phyloP scores from a whole-genome alignment of 805 yeast species.

The Saccharomycopsis sp. region DNA sequence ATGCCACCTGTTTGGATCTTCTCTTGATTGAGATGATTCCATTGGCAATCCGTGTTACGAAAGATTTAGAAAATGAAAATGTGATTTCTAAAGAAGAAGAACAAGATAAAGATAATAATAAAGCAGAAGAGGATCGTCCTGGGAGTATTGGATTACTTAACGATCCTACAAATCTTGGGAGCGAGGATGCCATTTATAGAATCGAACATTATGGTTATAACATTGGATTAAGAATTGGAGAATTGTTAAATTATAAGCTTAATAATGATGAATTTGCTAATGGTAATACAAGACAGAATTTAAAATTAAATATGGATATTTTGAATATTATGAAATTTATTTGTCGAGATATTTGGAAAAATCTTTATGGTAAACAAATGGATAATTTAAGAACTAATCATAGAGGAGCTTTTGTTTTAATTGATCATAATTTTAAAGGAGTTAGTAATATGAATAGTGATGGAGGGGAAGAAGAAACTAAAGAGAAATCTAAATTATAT shows the following conservation, averaged over 20 bases:
- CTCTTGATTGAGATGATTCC: slow-evolving; percentile 74
- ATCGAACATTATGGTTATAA: slow-evolving; percentile 64
- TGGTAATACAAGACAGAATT: slow-evolving; percentile 25
- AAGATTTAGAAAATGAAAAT: slow-evolving; percentile 28
- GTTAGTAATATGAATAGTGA: slow-evolving; percentile 41
- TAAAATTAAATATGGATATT: slow-evolving; percentile 45
- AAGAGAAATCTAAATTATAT: slow-evolving; percentile 35
- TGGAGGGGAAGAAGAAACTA: slow-evolving; percentile 33
- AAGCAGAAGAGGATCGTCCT: slow-evolving; percentile 19
- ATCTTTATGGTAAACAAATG: slow-evolving; percentile 73
- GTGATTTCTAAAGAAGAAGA: slow-evolving; percentile 15
- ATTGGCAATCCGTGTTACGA: slow-evolving; percentile 51
- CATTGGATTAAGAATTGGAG: slow-evolving; percentile 51
- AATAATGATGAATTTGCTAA: slow-evolving; percentile 37
- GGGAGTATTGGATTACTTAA: slow-evolving; percentile 22
- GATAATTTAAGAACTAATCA: slow-evolving; percentile 91
- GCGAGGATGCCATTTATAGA: slow-evolving; percentile 45
- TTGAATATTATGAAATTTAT: slow-evolving; percentile 84
- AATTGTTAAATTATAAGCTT: slow-evolving; percentile 24
- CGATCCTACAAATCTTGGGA: slow-evolving; percentile 26
- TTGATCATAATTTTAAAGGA: slow-evolving; percentile 54
- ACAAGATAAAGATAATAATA: slow-evolving; percentile 19
- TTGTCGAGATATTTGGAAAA: slow-evolving; percentile 86
- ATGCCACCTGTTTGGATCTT: slow-evolving; percentile 45
- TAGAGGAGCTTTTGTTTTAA: slow-evolving; percentile 51